Conservation (phyloP, 352 stramenopile species). For the Phytophthora quininea region DNA sequence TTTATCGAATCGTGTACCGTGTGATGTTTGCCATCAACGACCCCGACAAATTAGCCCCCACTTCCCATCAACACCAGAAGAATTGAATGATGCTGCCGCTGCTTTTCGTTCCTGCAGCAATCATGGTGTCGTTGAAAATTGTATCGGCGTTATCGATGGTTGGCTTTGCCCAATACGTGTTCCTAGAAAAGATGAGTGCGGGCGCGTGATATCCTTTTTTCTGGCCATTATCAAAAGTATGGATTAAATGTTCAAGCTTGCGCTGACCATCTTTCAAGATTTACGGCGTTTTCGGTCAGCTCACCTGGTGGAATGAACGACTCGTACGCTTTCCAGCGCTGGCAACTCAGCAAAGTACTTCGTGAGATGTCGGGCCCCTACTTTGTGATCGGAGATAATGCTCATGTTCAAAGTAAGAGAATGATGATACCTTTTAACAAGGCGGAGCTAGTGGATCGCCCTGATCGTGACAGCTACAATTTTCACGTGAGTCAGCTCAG, state of each 20-base stretch:
- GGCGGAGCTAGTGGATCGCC: background rate
- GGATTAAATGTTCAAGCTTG: conserved; percentile 18
- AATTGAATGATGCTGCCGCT: background rate
- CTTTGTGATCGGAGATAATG: conserved; percentile 15
- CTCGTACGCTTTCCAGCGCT: background rate
- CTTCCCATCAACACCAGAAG: background rate
- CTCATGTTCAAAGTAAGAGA: background rate
- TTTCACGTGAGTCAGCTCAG: conserved; percentile 10
- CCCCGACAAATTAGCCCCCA: background rate
- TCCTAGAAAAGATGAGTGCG: background rate
- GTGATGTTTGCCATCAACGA: conserved; percentile 16
- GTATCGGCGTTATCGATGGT: conserved; percentile 21
- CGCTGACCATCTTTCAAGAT: background rate
- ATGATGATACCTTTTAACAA: conserved; percentile 13
- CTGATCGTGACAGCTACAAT: conserved; percentile 12
- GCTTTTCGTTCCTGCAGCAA: background rate
- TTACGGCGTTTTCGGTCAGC: conserved; percentile 2
- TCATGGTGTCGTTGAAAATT: background rate
- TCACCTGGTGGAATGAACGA: conserved; percentile 15
- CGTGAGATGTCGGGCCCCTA: background rate
- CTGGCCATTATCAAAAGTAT: conserved; percentile 16
- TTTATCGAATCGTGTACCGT: conserved; percentile 13
- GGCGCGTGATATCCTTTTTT: conserved; percentile 11
- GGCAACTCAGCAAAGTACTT: background rate
- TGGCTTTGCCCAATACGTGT: conserved; percentile 20